phyloP scores from a whole-genome alignment of 1,284 basidiomycete species.

The Cystobasidiaceae sp. region DNA sequence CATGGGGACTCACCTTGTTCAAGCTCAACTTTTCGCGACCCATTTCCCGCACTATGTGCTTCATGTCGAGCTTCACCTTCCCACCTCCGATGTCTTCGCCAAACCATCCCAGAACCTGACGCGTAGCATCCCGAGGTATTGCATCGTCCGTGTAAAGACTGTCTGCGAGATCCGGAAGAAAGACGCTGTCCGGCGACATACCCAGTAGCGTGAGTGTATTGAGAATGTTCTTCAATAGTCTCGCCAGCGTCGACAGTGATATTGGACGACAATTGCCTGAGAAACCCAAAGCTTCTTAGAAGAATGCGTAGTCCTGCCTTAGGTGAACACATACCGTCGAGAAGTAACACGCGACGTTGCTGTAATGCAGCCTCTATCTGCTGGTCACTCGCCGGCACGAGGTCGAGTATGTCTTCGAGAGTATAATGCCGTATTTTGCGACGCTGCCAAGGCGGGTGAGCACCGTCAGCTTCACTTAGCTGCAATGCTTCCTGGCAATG shows the following conservation, averaged over 20 bases:
- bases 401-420: constrained; percentile 11
- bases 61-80: constrained; percentile 6
- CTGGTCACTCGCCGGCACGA: constrained; percentile 19
- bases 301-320: too few species aligned
- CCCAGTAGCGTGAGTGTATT: constrained; percentile 16
- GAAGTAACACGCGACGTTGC: neutral
- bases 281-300: too few species aligned
- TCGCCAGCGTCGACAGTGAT: neutral
- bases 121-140: constrained; percentile 16
- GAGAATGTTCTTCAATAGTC: constrained; percentile 23
- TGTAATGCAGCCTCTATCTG: constrained; percentile 13
- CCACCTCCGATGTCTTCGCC: neutral
- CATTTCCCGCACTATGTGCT: neutral
- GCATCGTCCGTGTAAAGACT: constrained; percentile 23
- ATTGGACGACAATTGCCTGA: constrained; percentile 18
- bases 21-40: neutral
- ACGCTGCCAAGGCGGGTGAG: neutral
- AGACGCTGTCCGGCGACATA: neutral
- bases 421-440: constrained; percentile 9
- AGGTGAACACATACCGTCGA: neutral
- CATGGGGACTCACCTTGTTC: neutral
- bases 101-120: constrained; percentile 22
- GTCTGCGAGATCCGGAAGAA: constrained; percentile 9
- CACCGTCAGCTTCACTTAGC: neutral
- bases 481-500: neutral